A percentile compares a stretch with the other conserved stretches of the same genome.
phyloP scores from a whole-genome alignment of 2,329 filamentous ascomycete species.

The Cercospora brassicicola region DNA sequence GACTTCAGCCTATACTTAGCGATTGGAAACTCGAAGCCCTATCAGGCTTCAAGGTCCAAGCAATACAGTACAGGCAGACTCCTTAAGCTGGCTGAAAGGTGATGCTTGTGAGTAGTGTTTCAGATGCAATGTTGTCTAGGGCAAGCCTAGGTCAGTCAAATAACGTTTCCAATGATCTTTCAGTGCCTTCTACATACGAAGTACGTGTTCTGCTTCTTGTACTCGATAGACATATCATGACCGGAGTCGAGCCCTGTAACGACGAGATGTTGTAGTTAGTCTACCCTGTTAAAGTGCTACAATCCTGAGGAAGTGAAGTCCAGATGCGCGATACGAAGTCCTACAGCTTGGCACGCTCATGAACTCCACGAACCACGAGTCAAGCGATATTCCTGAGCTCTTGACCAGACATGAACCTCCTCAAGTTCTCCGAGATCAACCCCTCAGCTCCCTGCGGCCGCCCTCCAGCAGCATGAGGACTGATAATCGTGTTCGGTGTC shows the following conservation, averaged over 20 bases:
- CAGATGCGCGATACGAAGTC: neutral
- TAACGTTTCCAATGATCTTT: neutral
- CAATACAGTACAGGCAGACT: neutral
- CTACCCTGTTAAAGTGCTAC: too few relatives aligned
- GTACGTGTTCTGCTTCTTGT: neutral
- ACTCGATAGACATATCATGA: neutral
- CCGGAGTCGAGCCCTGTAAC: too few relatives aligned
- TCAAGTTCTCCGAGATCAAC: slow-evolving; percentile 62
- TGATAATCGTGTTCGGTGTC: slow-evolving; percentile 55
- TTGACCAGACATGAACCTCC: slow-evolving; percentile 61
- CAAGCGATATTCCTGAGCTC: slow-evolving; percentile 55
- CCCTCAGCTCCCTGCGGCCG: slow-evolving; percentile 61
- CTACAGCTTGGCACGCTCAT: slow-evolving; percentile 2
- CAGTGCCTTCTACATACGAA: neutral
- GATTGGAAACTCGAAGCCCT: rapidly evolving
- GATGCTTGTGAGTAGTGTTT: neutral
- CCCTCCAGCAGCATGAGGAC: slow-evolving; percentile 61
- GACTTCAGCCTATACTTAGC: neutral
- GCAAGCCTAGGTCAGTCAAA: neutral
- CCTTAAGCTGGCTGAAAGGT: neutral
- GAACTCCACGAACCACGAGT: neutral
- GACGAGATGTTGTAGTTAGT: too few relatives aligned
- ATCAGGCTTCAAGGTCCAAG: neutral
- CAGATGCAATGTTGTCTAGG: neutral
- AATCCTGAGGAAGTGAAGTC: neutral